Base-by-base conservation (phyloP, 2,329 filamentous ascomycete species). In the Ascochyta lentis region DNA sequence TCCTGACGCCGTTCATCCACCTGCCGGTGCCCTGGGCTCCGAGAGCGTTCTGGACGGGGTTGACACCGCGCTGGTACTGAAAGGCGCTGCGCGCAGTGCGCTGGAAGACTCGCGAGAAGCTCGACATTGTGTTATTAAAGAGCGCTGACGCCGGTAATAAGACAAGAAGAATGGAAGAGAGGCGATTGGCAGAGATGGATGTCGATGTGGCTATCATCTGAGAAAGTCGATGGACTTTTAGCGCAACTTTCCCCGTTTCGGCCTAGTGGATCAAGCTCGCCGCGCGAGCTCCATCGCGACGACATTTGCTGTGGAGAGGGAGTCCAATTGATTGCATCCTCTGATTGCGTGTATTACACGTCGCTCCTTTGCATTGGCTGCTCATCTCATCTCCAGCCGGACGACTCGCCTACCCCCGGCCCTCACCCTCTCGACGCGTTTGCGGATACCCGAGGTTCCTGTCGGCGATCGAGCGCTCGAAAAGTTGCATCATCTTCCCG, bases 51-150 rank as follows among this genome's bases (percentile, higher is more conserved):
- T 92, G 90, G 68, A 97, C 83, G 49, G 92, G 91, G 80, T 90
- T 94, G 75, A 86, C 82, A 76, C 83, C 64, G 57, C 68, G 86
- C 76, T 87, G 84, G 71, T 85, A 83, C 77, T 86, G 83, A 74
- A 95, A 82, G 68, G 90, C 88, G 69, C 85, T 83, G 74, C 91
- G 89, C 78, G 90, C 89, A 66, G 92, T 90, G 82, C 91, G 90
- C 80, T 95, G 78, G 72, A 96, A 88, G 71, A 91, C 89, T 79
- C 92, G 88, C 77, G 92, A 85, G 75, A 95, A 87, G 74, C 85
- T 85, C 79, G 92, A 88, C 90, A 96, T 96, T 74, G 78, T 89
- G 81, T 66, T 59, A 60, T 61, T 53, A 64, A 66, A 64, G 54
- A 64, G 42, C 58, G 58, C 59, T 38, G 27, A 56, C 63, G 59